These are phyloP conservation scores for Saccharomycopsis javanensis DNA, from an alignment of 805 yeast genomes.

Conservation along the genomic window DNA sequence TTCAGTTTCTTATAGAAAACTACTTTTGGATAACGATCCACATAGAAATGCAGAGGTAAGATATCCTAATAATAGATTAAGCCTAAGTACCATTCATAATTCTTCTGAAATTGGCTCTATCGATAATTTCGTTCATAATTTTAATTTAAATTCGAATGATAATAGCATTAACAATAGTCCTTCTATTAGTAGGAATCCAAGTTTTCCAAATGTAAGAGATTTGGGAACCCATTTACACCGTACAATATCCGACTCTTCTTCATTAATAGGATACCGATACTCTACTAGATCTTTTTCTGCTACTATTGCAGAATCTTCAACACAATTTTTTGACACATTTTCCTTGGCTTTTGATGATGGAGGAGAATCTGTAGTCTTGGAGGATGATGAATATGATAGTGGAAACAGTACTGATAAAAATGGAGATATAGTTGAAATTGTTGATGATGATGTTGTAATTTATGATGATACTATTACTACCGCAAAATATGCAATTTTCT, in stretches of 20 bases:
- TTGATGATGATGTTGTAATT: not conserved
- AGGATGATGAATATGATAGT: constrained; percentile 1
- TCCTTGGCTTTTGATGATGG: constrained; percentile 12
- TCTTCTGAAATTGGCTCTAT: not conserved
- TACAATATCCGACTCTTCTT: constrained; percentile 2
- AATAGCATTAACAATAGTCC: not conserved
- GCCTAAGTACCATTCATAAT: not conserved
- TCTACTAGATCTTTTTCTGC: constrained; percentile 9
- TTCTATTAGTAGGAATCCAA: not conserved
- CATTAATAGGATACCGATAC: constrained; percentile 16
- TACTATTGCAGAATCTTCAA: constrained; percentile 6
- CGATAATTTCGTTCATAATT: not conserved
- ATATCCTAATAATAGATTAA: not conserved
- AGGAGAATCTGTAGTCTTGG: not conserved
- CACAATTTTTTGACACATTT: constrained; percentile 16
- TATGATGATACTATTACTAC: not conserved
- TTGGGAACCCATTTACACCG: not conserved
- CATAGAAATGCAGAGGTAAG: not conserved
- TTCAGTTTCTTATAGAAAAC: not conserved
- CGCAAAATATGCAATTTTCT: not conserved
- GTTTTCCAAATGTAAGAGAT: not conserved
- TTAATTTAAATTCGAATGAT: not conserved
- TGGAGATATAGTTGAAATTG: constrained; percentile 5
- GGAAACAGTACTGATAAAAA: constrained; percentile 7
- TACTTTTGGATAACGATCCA: not conserved